Percentiles rank a stretch among this genome's conserved stretches.
phyloP scores from a whole-genome alignment of 1,284 basidiomycete genomes.

The Microbotryum lychnidis-dioicae region DNA sequence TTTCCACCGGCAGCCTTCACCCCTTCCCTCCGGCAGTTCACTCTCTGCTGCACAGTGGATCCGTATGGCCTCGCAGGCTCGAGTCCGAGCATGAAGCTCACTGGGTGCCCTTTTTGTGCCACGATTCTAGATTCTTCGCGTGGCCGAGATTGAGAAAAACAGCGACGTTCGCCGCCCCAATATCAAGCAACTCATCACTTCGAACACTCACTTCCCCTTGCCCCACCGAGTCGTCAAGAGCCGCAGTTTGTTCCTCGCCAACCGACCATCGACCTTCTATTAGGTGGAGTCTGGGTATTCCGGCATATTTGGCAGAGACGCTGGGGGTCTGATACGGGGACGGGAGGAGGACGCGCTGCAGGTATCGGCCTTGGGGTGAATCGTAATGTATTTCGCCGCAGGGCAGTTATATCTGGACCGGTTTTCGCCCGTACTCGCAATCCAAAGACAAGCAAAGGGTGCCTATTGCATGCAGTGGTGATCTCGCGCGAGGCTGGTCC shows the following conservation, averaged over 20 bases:
- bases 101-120: slow-evolving; percentile 2
- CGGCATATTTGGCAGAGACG: not conserved
- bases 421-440: not conserved
- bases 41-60: not conserved
- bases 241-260: slow-evolving; percentile 42
- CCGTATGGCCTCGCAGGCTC: slow-evolving; percentile 23
- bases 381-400: not conserved
- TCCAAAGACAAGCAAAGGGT: not conserved
- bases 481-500: not conserved
- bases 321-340: not conserved
- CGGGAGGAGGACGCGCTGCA: not conserved
- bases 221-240: slow-evolving; percentile 64
- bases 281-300: slow-evolving; percentile 13
- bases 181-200: slow-evolving; percentile 76
- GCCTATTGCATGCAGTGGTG: not conserved
- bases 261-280: slow-evolving; percentile 45
- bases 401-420: not conserved
- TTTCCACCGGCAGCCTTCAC: too few relatives aligned
- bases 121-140: slow-evolving; percentile 67
- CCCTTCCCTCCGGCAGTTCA: too few relatives aligned
- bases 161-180: slow-evolving; percentile 66
- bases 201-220: slow-evolving; percentile 93
- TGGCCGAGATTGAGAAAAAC: slow-evolving; percentile 85
- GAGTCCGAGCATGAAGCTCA: not conserved
- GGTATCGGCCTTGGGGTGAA: not conserved